These are phyloP conservation scores for Acrocalymma vagum DNA, from an alignment of 2,329 filamentous ascomycete genomes.

Conservation along the genomic window DNA sequence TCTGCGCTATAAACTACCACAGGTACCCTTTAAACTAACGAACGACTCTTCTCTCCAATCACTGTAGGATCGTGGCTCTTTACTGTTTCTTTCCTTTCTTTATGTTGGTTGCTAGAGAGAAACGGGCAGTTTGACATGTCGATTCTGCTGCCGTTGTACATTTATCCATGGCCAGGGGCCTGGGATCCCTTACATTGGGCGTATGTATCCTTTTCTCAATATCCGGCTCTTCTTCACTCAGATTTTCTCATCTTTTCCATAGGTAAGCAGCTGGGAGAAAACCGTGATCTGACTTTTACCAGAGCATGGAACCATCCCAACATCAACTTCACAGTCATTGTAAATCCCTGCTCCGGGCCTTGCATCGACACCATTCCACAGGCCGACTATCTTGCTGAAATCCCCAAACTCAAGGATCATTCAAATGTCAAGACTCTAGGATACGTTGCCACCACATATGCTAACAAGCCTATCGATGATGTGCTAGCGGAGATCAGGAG, in stretches of 20 bases:
- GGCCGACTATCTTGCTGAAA: slow-evolving; percentile 44
- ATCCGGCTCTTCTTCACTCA: too few relatives aligned
- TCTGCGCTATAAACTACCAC: too few relatives aligned
- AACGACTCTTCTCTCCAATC: too few relatives aligned
- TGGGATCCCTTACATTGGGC: slow-evolving; percentile 59
- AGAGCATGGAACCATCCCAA: slow-evolving; percentile 45
- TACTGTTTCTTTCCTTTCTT: too few relatives aligned
- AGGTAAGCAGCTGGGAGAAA: not conserved
- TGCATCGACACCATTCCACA: slow-evolving; percentile 37
- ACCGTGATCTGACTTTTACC: not conserved
- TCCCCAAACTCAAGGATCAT: slow-evolving; percentile 51
- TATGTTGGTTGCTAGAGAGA: too few relatives aligned
- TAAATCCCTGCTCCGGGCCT: slow-evolving; percentile 58
- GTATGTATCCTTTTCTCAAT: too few relatives aligned
- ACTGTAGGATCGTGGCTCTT: too few relatives aligned
- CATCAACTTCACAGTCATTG: slow-evolving; percentile 60
- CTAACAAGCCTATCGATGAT: slow-evolving; percentile 33
- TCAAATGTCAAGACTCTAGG: slow-evolving; percentile 61
- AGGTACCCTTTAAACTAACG: too few relatives aligned
- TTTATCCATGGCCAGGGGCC: slow-evolving; percentile 57
- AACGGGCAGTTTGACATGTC: slow-evolving; percentile 34
- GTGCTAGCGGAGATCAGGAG: slow-evolving; percentile 54
- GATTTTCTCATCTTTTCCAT: not conserved
- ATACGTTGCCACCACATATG: slow-evolving; percentile 63
- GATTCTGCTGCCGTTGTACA: slow-evolving; percentile 60